Base-by-base conservation (phyloP, 371 early-diverging fungal genomes). In the Mortierella sp. region DNA sequence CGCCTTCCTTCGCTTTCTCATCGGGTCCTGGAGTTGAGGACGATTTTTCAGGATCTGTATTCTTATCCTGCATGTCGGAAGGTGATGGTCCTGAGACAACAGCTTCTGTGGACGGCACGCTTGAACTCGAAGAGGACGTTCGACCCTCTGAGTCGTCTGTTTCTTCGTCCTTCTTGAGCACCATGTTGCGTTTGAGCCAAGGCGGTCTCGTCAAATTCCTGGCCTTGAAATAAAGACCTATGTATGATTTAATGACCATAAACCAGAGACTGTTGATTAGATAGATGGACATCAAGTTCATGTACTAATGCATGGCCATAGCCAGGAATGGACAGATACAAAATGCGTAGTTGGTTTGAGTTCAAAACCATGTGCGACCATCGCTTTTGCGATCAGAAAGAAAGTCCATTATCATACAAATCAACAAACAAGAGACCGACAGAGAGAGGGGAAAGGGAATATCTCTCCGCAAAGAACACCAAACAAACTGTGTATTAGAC, bases 191-290 rank as follows among this genome's bases (percentile, higher is more conserved):
- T 60, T 92, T 92, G 34, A 93, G 84, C 89, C 92, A 90, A 50
- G 85, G 85, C 46, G 95, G 95, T 8, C 95, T 89, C 56, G 88
- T 89, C 23, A 89, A 87, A 62, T 93, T 92, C 53, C 94, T 87
- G 24, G 94, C 92, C 78, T 94, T 94, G 59, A 87, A 83, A 69
- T 93, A 94, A 50, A 93, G 85, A n/a, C 94, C 93, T 83, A 57
- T n/a, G n/a, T n/a, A 55, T 37, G 21, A 27, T 39, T 32, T 43
- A 44, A 19, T n/a, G 47, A n/a, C n/a, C n/a, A n/a, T n/a, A n/a
- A n/a, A n/a, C n/a, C n/a, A n/a, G n/a, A n/a, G n/a, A n/a, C n/a
- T n/a, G 49, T 37, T 44, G 31, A 37, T 32, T 26, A 34, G 19
- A 81, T 27, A n/a, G 48, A 30, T 42, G 49, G 15, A 26, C 27